Evolutionary conservation across 257 asterid species (phyloP).

Genomic region (Leptodermis oblonga): DNA sequence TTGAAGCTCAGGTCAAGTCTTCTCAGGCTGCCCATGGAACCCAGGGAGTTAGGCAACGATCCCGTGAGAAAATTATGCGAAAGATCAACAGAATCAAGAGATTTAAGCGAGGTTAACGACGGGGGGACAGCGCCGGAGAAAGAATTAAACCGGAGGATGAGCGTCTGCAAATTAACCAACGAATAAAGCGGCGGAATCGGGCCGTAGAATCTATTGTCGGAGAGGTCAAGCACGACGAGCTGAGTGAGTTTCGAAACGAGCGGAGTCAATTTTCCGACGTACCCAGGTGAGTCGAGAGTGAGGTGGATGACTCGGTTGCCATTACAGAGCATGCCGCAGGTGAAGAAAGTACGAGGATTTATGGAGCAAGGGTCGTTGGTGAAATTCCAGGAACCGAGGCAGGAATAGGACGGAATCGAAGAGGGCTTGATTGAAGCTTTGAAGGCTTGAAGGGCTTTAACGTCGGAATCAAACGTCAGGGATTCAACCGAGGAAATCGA

Average conservation of each 20-base stretch:
- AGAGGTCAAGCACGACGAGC: conserved; percentile 65
- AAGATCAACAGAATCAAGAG: conserved; percentile 58
- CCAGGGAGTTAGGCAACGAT: conserved; percentile 39
- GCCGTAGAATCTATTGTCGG: conserved; percentile 63
- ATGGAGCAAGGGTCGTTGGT: conserved; percentile 75
- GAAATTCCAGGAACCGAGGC: conserved; percentile 91
- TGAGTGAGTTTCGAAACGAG: conserved; percentile 59
- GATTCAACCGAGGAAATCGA: conserved; percentile 28
- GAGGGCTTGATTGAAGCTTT: conserved; percentile 53
- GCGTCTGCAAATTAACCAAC: conserved; percentile 41
- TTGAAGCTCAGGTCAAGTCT: conserved; percentile 73
- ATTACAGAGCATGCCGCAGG: conserved; percentile 73
- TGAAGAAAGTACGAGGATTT: conserved; percentile 72
- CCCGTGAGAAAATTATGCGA: conserved; percentile 61
- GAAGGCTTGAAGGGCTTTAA: conserved; percentile 66
- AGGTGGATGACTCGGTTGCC: conserved; percentile 63
- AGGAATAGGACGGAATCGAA: conserved; percentile 65
- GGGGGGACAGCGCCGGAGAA: conserved; percentile 70
- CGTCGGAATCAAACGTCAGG: conserved; percentile 44
- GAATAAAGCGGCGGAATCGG: conserved; percentile 51
- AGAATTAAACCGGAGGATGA: conserved; percentile 67
- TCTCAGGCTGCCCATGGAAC: conserved; percentile 36
- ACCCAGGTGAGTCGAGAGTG: conserved; percentile 85
- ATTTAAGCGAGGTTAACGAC: conserved; percentile 38
- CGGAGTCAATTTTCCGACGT: conserved; percentile 63